Conservation (phyloP, 2,329 filamentous ascomycete species). For the Ophiostoma tasmaniense region DNA sequence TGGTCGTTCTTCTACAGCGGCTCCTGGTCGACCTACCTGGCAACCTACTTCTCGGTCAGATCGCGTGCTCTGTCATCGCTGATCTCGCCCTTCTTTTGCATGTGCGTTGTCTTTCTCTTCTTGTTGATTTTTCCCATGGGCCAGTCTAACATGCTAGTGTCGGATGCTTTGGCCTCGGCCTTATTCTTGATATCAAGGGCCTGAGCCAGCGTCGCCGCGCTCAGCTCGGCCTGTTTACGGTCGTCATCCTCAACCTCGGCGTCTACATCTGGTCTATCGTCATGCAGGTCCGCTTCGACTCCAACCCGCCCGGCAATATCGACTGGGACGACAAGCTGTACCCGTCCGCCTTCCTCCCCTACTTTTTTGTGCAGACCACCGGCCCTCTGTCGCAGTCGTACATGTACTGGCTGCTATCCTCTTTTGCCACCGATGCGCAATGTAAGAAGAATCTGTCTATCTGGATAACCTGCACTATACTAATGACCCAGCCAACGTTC, state of each 20-base stretch:
- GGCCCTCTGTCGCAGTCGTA: background rate
- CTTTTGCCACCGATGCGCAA: background rate
- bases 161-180: background rate
- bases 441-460: background rate
- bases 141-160: background rate
- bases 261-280: background rate
- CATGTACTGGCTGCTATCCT: background rate
- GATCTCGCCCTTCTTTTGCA: background rate
- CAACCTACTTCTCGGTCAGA: background rate
- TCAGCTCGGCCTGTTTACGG: background rate
- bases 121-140: too few relatives aligned
- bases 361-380: background rate
- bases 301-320: background rate
- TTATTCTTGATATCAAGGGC: background rate
- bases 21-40: background rate
- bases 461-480: background rate
- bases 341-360: background rate
- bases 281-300: background rate
- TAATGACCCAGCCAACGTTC: background rate
- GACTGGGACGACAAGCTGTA: background rate
- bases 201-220: background rate
- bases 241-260: slow-evolving; percentile 1
- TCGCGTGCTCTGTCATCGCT: background rate
- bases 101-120: background rate
- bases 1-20: background rate